Evolutionary conservation across 2,329 filamentous ascomycete genomes (phyloP).

Genomic region (Fusarium globosum): DNA sequence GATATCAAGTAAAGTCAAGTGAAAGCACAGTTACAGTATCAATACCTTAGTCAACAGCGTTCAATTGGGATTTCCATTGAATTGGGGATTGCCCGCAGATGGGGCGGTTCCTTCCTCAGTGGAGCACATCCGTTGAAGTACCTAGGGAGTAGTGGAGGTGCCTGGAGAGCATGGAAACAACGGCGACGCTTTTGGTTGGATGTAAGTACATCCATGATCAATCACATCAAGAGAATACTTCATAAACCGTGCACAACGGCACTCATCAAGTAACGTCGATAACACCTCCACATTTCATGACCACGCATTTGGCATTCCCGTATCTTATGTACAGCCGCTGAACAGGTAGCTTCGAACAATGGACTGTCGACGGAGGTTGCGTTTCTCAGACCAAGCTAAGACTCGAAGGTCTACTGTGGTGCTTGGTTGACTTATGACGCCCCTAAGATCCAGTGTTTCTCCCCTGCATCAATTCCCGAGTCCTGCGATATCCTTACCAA

Average conservation of each 20-base stretch:
- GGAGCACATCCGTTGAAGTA: slow-evolving; percentile 20
- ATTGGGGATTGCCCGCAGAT: slow-evolving; percentile 1
- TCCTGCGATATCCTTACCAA: slow-evolving; percentile 9
- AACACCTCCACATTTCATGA: slow-evolving; percentile 8
- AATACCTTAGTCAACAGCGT: background rate
- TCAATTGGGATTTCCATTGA: background rate
- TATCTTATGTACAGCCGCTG: background rate
- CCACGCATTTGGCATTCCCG: slow-evolving; percentile 4
- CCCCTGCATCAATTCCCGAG: slow-evolving; percentile 16
- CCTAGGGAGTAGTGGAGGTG: background rate
- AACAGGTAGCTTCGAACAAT: background rate
- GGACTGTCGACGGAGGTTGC: background rate
- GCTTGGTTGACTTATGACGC: background rate
- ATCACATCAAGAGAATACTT: slow-evolving; percentile 17
- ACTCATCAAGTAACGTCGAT: slow-evolving; percentile 15
- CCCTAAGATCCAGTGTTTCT: slow-evolving; percentile 26
- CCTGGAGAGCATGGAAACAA: slow-evolving; percentile 12
- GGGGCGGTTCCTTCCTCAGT: slow-evolving; percentile 21
- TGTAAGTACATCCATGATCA: background rate
- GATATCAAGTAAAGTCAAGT: background rate
- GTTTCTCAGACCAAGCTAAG: background rate
- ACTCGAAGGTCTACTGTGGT: background rate
- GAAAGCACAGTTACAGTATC: background rate
- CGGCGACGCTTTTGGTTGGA: slow-evolving; percentile 13
- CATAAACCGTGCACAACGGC: background rate